Percentiles rank a stretch among this genome's conserved stretches.
These are phyloP conservation scores for Gliomastix tumulicola DNA, from an alignment of 2,329 filamentous ascomycete species.

Conservation along the genomic window DNA sequence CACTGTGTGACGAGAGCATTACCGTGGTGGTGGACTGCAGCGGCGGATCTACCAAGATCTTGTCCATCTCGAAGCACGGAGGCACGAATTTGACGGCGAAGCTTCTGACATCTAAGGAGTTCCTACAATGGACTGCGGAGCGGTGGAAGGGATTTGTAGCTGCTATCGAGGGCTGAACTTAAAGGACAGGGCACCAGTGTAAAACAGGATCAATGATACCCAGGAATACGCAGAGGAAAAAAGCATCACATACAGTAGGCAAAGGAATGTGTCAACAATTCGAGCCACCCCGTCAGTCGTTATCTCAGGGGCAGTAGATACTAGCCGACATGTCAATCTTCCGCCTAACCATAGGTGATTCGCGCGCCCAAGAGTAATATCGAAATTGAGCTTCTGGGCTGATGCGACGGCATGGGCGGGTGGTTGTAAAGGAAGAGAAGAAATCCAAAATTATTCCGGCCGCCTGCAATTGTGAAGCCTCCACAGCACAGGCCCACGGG, in stretches of 20 bases:
- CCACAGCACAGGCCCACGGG: no score
- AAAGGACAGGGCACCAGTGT: no score
- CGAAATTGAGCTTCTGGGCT: no score
- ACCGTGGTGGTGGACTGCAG: slow-evolving; percentile 69
- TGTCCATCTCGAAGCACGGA: slow-evolving; percentile 77
- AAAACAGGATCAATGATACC: slow-evolving; percentile 16
- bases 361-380: slow-evolving; percentile 30
- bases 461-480: no score
- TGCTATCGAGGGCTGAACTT: slow-evolving; percentile 15
- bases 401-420: slow-evolving; percentile 22
- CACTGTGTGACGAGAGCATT: slow-evolving; percentile 74
- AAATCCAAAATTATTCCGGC: slow-evolving; percentile 16
- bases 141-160: slow-evolving; percentile 26
- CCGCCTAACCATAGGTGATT: no score
- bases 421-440: slow-evolving; percentile 12
- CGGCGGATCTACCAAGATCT: slow-evolving; percentile 46
- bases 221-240: slow-evolving; percentile 6
- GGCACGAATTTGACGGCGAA: slow-evolving; percentile 63
- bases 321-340: slow-evolving; percentile 62
- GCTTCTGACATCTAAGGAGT: slow-evolving; percentile 57
- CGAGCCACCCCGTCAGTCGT: slow-evolving; percentile 74
- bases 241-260: slow-evolving; percentile 2
- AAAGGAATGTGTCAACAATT: slow-evolving; percentile 64
- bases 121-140: slow-evolving; percentile 25
- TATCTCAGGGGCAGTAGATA: slow-evolving; percentile 82